phyloP scores from a whole-genome alignment of 257 asterid species.

The Eucommia ulmoides region DNA sequence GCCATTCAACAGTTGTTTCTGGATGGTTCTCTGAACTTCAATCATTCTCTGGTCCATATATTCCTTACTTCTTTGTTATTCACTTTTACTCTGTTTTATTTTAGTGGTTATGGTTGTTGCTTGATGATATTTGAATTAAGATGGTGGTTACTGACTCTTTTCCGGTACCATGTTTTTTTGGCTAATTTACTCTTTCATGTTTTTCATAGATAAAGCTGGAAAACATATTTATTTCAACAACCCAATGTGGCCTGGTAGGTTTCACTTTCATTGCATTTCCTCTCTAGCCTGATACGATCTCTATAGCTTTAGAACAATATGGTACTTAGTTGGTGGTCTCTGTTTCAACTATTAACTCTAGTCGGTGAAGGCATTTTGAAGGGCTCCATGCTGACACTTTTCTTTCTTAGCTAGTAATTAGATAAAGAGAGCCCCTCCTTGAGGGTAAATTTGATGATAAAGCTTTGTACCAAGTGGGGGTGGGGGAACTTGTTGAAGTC shows the following conservation, averaged over 20 bases:
- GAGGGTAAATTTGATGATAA: no score
- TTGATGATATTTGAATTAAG: slow-evolving; percentile 1
- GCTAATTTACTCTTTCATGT: not conserved
- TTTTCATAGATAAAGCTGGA: slow-evolving; percentile 33
- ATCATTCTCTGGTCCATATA: slow-evolving; percentile 33
- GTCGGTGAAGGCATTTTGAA: no score
- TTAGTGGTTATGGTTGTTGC: not conserved
- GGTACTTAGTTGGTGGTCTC: no score
- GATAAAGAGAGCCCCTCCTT: no score
- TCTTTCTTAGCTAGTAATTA: no score
- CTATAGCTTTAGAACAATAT: no score
- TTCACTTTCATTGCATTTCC: not conserved
- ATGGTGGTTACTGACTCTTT: slow-evolving; percentile 2
- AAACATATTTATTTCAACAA: slow-evolving; percentile 59
- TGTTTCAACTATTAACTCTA: no score
- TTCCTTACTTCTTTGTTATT: not conserved
- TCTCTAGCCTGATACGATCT: not conserved
- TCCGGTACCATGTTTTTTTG: slow-evolving; percentile 6
- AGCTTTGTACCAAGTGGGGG: no score
- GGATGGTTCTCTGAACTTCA: slow-evolving; percentile 84
- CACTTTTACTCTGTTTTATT: not conserved
- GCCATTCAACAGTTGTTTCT: slow-evolving; percentile 80
- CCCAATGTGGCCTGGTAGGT: slow-evolving; percentile 99
- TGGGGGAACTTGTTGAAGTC: no score
- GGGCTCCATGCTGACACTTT: no score